A percentile compares a stretch with the other conserved stretches of the same genome.
These are phyloP conservation scores for Rostrohypoxylon terebratum DNA, from an alignment of 495 filamentous ascomycete genomes.

Conservation along the genomic window DNA sequence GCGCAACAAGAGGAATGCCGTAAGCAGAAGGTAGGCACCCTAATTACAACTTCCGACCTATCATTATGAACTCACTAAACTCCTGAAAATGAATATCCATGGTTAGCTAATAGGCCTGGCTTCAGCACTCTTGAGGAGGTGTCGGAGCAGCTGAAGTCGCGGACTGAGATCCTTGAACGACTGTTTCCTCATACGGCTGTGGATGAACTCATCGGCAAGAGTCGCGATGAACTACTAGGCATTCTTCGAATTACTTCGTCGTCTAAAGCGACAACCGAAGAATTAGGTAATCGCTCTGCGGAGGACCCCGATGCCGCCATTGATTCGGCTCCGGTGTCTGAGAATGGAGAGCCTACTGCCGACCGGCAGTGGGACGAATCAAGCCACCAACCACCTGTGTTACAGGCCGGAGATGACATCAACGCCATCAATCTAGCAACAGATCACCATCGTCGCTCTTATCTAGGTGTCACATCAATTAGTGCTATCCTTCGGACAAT, in stretches of 20 bases:
- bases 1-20: slow-evolving; percentile 45
- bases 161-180: slow-evolving; percentile 30
- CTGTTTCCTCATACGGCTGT: slow-evolving; percentile 33
- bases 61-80: background rate
- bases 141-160: slow-evolving; percentile 33
- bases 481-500: slow-evolving; percentile 43
- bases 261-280: background rate
- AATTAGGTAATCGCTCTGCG: background rate
- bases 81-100: background rate
- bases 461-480: slow-evolving; percentile 44
- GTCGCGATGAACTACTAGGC: slow-evolving; percentile 35
- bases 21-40: slow-evolving; percentile 42
- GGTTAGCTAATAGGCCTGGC: slow-evolving; percentile 7
- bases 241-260: slow-evolving; percentile 16
- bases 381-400: slow-evolving; percentile 35
- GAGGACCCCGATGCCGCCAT: slow-evolving; percentile 30
- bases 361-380: slow-evolving; percentile 47
- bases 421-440: slow-evolving; percentile 47
- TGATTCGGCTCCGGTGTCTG: slow-evolving; percentile 42
- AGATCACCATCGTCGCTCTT: slow-evolving; percentile 44
- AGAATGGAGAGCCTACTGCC: slow-evolving; percentile 38
- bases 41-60: background rate
- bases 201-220: slow-evolving; percentile 43
- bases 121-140: slow-evolving; percentile 41
- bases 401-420: slow-evolving; percentile 43